phyloP scores from a whole-genome alignment of 352 stramenopile genomes.

The Globisporangium camurandrum region DNA sequence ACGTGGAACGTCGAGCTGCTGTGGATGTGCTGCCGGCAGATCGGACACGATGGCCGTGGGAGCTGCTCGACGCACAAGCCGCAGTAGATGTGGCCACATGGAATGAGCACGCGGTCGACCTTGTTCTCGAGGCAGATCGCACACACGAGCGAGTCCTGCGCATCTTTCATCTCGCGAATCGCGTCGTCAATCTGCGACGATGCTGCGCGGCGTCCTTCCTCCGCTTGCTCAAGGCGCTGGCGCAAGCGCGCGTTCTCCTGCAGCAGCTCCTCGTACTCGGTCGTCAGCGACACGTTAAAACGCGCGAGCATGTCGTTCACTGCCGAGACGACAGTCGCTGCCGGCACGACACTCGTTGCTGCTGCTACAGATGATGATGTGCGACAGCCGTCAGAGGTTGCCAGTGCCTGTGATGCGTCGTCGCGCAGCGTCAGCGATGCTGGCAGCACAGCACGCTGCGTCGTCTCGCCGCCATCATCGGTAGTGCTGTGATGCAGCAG shows the following conservation, averaged over 20 bases:
- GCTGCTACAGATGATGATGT: too few relatives aligned
- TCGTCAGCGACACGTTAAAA: slow-evolving; percentile 63
- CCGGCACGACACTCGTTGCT: slow-evolving; percentile 22
- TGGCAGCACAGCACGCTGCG: slow-evolving; percentile 3
- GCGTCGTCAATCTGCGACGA: slow-evolving; percentile 56
- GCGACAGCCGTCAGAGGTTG: too few relatives aligned
- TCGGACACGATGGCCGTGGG: slow-evolving; percentile 53
- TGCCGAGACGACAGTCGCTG: slow-evolving; percentile 51
- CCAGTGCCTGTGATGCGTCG: too few relatives aligned
- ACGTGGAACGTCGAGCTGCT: slow-evolving; percentile 63
- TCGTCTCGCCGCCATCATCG: too few relatives aligned
- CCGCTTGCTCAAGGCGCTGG: slow-evolving; percentile 47
- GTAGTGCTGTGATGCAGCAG: neutral
- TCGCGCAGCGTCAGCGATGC: slow-evolving; percentile 3
- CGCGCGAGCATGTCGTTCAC: slow-evolving; percentile 70
- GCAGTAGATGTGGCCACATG: slow-evolving; percentile 82
- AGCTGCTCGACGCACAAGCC: slow-evolving; percentile 50
- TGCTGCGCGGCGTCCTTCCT: slow-evolving; percentile 51
- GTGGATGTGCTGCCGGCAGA: slow-evolving; percentile 57
- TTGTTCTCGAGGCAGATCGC: slow-evolving; percentile 77
- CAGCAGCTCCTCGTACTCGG: slow-evolving; percentile 56
- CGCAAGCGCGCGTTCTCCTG: slow-evolving; percentile 57
- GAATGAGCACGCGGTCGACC: slow-evolving; percentile 75
- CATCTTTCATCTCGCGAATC: slow-evolving; percentile 67
- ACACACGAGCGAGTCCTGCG: slow-evolving; percentile 65